Base-by-base conservation (phyloP, 75 land plant genomes). In the Cryptomeria japonica region DNA sequence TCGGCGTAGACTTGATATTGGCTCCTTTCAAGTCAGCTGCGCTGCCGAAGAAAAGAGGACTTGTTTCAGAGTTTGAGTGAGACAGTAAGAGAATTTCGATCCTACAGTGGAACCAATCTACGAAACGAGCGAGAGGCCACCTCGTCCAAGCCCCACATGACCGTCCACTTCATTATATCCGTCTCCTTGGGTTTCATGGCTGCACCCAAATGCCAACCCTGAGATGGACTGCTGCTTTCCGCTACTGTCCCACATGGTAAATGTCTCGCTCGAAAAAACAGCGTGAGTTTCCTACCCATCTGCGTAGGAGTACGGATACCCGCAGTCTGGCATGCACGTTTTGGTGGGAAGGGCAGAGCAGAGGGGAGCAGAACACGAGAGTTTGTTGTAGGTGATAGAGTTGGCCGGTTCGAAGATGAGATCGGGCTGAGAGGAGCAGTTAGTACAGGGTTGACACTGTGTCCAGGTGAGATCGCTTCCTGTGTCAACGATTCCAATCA, bases 391-490 rank as follows among this genome's bases (percentile, higher is more conserved):
- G 5, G 96, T 41, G 2, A 88, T 56, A 16, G 95, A 94, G 0
- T 37, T n/a, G 25, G 86, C 39, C 16, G 93, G 95, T 56, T 91
- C 84, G 86, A 88, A 95, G 44, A 88, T 88, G 15, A 89, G 92
- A 0, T 89, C 92, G 38, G 87, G 46, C 86, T 93, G 93, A 46
- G 47, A 2, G 8, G 1, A 46, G 87, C 95, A 93, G 64, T 47
- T 46, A 4, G 39, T 72, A 80, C 94, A 95, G 0, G 95, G 95
- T 61, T 90, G 15, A 88, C 97, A 95, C 42, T 93, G 93, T 0
- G 93, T 90, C 97, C 97, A 95, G 25, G 91, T 90, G 32, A 95
- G 87, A 86, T 91, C 95, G 83, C 94, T 94, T 19, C 95, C 95
- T 85, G 97, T 95, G 90, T 95, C 97, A 37, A 95, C 90, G 13